These are phyloP conservation scores for Epichloe gansuensis DNA, from an alignment of 2,329 filamentous ascomycete genomes.

Conservation along the genomic window DNA sequence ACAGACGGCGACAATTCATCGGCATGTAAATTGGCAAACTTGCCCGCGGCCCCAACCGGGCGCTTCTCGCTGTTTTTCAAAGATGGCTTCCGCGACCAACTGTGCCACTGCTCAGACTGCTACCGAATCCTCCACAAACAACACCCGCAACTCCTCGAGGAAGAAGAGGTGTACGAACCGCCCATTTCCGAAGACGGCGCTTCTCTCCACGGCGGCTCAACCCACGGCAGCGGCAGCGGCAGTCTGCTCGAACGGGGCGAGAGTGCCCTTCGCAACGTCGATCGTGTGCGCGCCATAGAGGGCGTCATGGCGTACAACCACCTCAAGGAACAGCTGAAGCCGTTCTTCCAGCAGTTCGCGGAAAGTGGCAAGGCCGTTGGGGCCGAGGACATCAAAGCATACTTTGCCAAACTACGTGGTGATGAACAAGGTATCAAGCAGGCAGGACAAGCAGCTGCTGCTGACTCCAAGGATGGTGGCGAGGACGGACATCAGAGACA, in stretches of 20 bases:
- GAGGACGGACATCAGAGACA: conserved; percentile 25
- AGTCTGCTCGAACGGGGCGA: conserved; percentile 86
- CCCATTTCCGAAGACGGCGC: conserved; percentile 58
- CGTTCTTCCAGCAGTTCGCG: conserved; percentile 86
- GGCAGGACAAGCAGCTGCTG: conserved; percentile 41
- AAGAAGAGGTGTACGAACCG: conserved; percentile 89
- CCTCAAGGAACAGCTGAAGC: conserved; percentile 89
- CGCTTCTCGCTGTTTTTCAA: conserved; percentile 75
- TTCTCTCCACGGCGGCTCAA: conserved; percentile 42
- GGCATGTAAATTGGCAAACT: conserved; percentile 46
- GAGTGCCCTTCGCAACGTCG: conserved; percentile 80
- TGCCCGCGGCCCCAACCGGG: conserved; percentile 43
- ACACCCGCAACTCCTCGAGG: conserved; percentile 76
- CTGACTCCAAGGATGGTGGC: conserved; percentile 21
- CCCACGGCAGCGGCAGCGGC: conserved; percentile 65
- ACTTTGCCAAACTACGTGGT: conserved; percentile 88
- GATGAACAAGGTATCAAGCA: conserved; percentile 64
- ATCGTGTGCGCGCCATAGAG: conserved; percentile 86
- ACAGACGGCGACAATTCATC: conserved; percentile 6
- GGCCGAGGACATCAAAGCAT: conserved; percentile 90
- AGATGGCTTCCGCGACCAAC: conserved; percentile 62
- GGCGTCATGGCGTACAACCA: conserved; percentile 98
- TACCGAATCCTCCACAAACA: conserved; percentile 57
- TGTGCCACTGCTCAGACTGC: conserved; percentile 77
- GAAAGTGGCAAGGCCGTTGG: conserved; percentile 80